phyloP scores from a whole-genome alignment of 768 basidiomycete species.

The Dentipellis sp. region DNA sequence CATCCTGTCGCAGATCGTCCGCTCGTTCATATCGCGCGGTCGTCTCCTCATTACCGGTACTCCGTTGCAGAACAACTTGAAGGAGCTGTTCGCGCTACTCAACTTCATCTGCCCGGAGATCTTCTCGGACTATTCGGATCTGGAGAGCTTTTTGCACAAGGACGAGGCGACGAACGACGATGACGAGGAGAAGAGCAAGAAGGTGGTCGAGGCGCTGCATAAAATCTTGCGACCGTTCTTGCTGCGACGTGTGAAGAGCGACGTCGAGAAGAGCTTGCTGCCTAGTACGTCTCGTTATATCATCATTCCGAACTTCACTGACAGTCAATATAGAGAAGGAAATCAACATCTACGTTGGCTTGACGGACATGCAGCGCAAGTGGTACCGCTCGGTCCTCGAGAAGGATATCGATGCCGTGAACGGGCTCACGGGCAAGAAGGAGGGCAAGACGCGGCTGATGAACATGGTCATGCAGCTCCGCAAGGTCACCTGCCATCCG shows the following conservation, averaged over 20 bases:
- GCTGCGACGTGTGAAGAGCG: constrained; percentile 86
- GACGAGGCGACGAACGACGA: constrained; percentile 57
- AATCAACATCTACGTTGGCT: constrained; percentile 95
- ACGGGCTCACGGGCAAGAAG: constrained; percentile 92
- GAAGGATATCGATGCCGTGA: constrained; percentile 98
- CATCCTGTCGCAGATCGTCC: constrained; percentile 89
- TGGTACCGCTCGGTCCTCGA: constrained; percentile 96
- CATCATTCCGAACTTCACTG: neutral
- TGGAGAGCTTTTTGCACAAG: constrained; percentile 92
- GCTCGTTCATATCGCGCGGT: constrained; percentile 81
- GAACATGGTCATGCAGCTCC: constrained; percentile 99
- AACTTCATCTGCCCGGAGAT: constrained; percentile 98
- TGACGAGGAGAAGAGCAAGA: constrained; percentile 81
- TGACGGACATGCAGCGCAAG: constrained; percentile 95
- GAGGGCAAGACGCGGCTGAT: constrained; percentile 96
- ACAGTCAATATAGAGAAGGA: constrained; percentile 66
- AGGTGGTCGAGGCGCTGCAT: constrained; percentile 93
- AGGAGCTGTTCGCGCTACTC: constrained; percentile 85
- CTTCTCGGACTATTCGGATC: constrained; percentile 82
- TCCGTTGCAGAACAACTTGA: constrained; percentile 92
- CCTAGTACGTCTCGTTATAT: constrained; percentile 49
- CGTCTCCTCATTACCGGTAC: constrained; percentile 94
- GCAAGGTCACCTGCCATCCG: constrained; percentile 85
- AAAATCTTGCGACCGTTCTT: constrained; percentile 95
- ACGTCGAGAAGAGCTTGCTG: constrained; percentile 92